Evolutionary conservation across 768 basidiomycete genomes (phyloP).

Genomic region (Suillus subluteus): DNA sequence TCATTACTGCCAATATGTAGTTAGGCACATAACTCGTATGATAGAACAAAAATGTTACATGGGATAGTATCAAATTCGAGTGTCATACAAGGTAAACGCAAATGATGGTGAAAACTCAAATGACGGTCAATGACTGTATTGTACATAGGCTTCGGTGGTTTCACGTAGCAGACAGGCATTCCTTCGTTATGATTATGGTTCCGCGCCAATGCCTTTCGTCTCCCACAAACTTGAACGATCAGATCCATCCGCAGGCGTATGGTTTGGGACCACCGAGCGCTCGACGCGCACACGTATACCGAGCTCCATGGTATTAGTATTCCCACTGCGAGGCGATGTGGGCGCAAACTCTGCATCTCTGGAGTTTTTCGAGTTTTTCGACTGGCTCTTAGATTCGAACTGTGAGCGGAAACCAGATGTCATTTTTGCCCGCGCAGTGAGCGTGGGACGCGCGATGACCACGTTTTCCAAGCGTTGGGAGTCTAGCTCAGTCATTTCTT

Average conservation of each 20-base stretch:
- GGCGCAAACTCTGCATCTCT: background rate
- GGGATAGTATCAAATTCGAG: too few relatives aligned
- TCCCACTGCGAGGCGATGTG: background rate
- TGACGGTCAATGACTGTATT: too few relatives aligned
- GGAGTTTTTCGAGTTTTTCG: background rate
- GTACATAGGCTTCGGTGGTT: background rate
- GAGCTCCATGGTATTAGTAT: background rate
- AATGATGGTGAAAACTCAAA: too few relatives aligned
- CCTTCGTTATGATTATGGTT: background rate
- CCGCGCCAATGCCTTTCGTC: background rate
- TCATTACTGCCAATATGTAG: too few relatives aligned
- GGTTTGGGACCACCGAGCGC: background rate
- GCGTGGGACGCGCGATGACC: background rate
- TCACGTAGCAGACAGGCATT: background rate
- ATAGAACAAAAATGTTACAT: too few relatives aligned
- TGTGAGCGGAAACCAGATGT: background rate
- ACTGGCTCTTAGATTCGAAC: background rate
- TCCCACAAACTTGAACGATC: background rate
- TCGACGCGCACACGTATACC: background rate
- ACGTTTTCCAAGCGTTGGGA: background rate
- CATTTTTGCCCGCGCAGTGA: background rate
- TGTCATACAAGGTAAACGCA: too few relatives aligned
- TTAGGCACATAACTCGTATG: too few relatives aligned
- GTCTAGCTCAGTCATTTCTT: background rate
- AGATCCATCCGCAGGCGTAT: background rate